Percentiles rank a stretch among this genome's conserved stretches.
These are phyloP conservation scores for Paecilomyces variotii DNA, from an alignment of 2,329 filamentous ascomycete species.

Conservation along the genomic window DNA sequence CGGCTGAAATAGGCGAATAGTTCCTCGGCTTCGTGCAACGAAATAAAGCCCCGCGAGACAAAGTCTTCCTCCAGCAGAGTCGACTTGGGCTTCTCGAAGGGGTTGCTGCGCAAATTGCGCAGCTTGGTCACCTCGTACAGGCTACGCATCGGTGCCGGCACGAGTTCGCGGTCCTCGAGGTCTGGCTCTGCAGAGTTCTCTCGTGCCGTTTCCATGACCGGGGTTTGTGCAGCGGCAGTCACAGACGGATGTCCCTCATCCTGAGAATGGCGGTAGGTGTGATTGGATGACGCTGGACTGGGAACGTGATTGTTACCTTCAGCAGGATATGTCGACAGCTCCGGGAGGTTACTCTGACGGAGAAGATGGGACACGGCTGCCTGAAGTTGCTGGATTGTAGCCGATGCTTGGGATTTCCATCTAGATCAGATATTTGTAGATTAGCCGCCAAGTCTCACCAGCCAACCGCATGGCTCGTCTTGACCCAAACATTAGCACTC, in stretches of 20 bases:
- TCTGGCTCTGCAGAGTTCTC: conserved; percentile 39
- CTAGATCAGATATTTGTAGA: conserved; percentile 14
- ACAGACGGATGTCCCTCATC: conserved; percentile 20
- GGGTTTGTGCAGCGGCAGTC: conserved; percentile 18
- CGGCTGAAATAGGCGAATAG: conserved; percentile 45
- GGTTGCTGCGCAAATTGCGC: conserved; percentile 33
- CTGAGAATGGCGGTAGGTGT: conserved; percentile 17
- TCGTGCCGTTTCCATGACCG: conserved; percentile 36
- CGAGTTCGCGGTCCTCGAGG: conserved; percentile 34
- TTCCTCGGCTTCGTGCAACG: conserved; percentile 43
- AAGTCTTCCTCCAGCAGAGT: conserved; percentile 41
- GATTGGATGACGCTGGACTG: conserved; percentile 21
- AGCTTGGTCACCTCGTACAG: conserved; percentile 49
- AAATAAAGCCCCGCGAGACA: conserved; percentile 41
- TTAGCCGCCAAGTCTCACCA: background rate
- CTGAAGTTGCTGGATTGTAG: conserved; percentile 36
- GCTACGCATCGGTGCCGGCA: conserved; percentile 46
- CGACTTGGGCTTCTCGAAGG: conserved; percentile 26
- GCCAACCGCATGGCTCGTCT: background rate
- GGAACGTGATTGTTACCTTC: conserved; percentile 18
- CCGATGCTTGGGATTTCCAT: conserved; percentile 39
- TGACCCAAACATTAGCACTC: conserved; percentile 17
- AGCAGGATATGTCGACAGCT: conserved; percentile 31
- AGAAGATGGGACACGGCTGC: conserved; percentile 40
- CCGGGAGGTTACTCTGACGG: conserved; percentile 34